Base-by-base conservation (phyloP, 768 basidiomycete species). In the Lactarius pseudohatsudake region DNA sequence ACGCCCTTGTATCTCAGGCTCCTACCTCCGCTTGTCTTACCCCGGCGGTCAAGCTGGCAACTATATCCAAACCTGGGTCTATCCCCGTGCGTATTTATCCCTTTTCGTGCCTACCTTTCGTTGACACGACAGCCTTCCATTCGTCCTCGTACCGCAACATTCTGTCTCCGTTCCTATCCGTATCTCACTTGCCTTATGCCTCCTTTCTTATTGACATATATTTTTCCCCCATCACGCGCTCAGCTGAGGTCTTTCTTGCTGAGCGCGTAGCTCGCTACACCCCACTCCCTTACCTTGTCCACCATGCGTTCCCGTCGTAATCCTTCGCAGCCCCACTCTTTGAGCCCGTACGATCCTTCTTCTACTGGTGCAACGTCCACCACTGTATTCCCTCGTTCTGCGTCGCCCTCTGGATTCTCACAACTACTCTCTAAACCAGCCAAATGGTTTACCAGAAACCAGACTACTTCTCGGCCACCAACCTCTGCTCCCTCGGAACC, bases 401-500 rank as follows among this genome's bases (percentile, higher is more conserved):
- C 76, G 10, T 91, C 90, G 0, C 90, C 90, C 16, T 86, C 86
- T 7, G 85, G 87, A 4, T 81, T 91, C 64, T 82, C 87, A 0
- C 81, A 86, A 41, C 84, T 91, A 69, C 79, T 91, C 47, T 78
- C 88, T 34, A 87, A 82, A 69, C 86, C 90, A 1, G 83, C 86
- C 0, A 86, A 84, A 79, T 91, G 90, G 90, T 91, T 91, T 74
- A 47, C 70, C 59, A 64, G 68, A 54, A 69, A 53, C 20, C 64
- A 64, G 8, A 15, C 68, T 30, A 53, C 65, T 15, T 26, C 68
- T 41, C 70, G 70, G 7, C 81, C 76, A 16, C 78, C 81, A 4
- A 86, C 87, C 1, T 79, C 81, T 10, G 81, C 85, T 3, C 61
- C 54, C 82, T 83, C 73, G 70, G 80, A 41, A 69, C 81, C 43